Base-by-base conservation (phyloP, 2,329 filamentous ascomycete species). In the Epichloe sp. region DNA sequence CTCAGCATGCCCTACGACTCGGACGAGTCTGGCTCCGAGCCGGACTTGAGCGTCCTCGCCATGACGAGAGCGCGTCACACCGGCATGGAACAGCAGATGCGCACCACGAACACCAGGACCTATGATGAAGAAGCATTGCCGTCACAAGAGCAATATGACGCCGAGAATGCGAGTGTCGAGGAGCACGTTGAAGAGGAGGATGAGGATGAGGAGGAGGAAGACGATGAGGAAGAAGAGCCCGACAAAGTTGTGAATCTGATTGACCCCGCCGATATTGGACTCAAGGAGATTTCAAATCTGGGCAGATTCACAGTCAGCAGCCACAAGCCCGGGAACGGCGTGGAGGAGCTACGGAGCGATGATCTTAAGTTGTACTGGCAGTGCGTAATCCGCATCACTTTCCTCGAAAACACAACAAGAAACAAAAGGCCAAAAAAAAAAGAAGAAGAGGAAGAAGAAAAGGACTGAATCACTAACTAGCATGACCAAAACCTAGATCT, bases 231-330 rank as follows among this genome's bases (percentile, higher is more conserved):
- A 12, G 65, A 56, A 5, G 65, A 65, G 3, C 64, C 67, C 6
- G 67, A 71, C 34, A 68, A 68, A 21, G 61, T 60, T 17, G 56
- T 62, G 4, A 61, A 64, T 1, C 77, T 82, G 49, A 73, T 82
- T 51, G 71, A 80, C 14, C 68, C 73, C 17, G 74, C 74, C 17
- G 63, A 75, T 11, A 74, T 65, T 52, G 67, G 82, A 43, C 72
- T 91, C 55, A 90, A 89, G 64, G 88, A 93, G 63, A 91, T 93
- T 63, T 88, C 85, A 59, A 89, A 88, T 55, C 75, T 93, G 19
- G 87, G 86, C 35, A 85, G 83, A 56, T 91, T 88, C 74, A 90
- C 85, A 11, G 86, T 91, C 58, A 88, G 83, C 63, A 87, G 81
- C 61, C 82, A 82, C 61, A 93, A 93, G 67, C 86, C 85, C 1